Base-by-base conservation (phyloP, 2,329 filamentous ascomycete species). In the Penicillium vulpinum region DNA sequence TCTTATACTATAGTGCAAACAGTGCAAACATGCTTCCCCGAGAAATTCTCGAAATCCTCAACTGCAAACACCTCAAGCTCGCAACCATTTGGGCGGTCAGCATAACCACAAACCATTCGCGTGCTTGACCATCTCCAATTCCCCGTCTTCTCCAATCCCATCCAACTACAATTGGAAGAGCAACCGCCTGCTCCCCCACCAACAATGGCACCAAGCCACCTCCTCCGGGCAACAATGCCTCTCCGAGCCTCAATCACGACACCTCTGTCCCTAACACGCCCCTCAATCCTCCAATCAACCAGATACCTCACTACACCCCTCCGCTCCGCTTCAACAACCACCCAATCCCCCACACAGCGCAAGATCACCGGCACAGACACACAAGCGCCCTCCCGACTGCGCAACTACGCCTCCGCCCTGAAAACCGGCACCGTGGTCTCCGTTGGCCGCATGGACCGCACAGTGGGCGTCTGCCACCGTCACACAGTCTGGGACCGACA, bases 401-500 rank as follows among this genome's bases (percentile, higher is more conserved):
- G 73, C 62, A 60, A 51, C 53, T 76, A 75, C 59, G 70, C 72
- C 59, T 74, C 70, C 60, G 64, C 59, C 48, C 51, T 70, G 51
- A 72, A 72, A 57, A 71, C 62, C 55, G 75, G 75, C 61, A 77
- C 74, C 40, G 75, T 78, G 26, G 64, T 71, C 46, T 75, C 75
- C 22, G 75, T 74, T 47, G 75, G 75, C 49, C 66, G 67, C 26
- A 78, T 77, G 75, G 65, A 76, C 51, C 73, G 72, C 55, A 77
- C 74, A 33, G 75, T 75, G 48, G 70, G 69, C 46, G 75, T 78
- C 48, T 54, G 63, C 47, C 66, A 74, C 63, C 67, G 68, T 35
- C 68, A 72, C 65, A 70, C 57, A 16, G 43, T 56, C 51, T 77
- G 68, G 70, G 73, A 78, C 64, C 62, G 67, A 22, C 64, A 71